These are phyloP conservation scores for Handroanthus guayacan DNA, from an alignment of 257 asterid species.

Conservation along the genomic window DNA sequence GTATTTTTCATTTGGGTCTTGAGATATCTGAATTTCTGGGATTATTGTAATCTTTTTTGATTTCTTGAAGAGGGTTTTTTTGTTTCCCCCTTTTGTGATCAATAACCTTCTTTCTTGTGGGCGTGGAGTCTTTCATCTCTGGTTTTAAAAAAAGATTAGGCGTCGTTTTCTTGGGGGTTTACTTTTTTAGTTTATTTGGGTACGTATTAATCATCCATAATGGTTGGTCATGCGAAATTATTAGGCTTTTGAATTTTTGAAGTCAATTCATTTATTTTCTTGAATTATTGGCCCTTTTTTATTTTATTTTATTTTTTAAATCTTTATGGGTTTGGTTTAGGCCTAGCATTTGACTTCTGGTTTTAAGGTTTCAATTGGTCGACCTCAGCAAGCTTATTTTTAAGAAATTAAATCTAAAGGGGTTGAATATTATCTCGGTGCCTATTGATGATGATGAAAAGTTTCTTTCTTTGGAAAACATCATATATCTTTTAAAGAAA, in stretches of 20 bases:
- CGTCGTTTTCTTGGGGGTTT: conserved; percentile 57
- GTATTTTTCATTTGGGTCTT: conserved; percentile 30
- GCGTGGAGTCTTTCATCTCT: conserved; percentile 25
- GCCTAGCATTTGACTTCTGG: conserved; percentile 32
- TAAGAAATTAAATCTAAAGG: neutral
- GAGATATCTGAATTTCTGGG: conserved; percentile 23
- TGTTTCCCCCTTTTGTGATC: neutral
- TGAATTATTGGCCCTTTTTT: conserved; percentile 15
- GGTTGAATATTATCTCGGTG: conserved; percentile 25
- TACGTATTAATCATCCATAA: conserved; percentile 28
- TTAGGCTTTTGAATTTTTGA: conserved; percentile 47
- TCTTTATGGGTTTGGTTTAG: conserved; percentile 31
- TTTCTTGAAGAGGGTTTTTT: neutral
- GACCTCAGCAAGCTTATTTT: conserved; percentile 23
- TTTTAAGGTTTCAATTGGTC: conserved; percentile 21
- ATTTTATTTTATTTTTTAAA: neutral
- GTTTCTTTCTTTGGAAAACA: neutral
- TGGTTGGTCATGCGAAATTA: conserved; percentile 48
- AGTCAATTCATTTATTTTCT: conserved; percentile 42
- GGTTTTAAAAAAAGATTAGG: conserved; percentile 21
- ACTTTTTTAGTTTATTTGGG: conserved; percentile 32
- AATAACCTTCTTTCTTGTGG: conserved; percentile 19
- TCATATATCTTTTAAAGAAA: conserved; percentile 11
- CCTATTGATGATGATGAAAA: conserved; percentile 45
- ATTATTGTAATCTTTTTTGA: neutral